phyloP scores from a whole-genome alignment of 768 basidiomycete genomes.

The Clathrus columnatus region DNA sequence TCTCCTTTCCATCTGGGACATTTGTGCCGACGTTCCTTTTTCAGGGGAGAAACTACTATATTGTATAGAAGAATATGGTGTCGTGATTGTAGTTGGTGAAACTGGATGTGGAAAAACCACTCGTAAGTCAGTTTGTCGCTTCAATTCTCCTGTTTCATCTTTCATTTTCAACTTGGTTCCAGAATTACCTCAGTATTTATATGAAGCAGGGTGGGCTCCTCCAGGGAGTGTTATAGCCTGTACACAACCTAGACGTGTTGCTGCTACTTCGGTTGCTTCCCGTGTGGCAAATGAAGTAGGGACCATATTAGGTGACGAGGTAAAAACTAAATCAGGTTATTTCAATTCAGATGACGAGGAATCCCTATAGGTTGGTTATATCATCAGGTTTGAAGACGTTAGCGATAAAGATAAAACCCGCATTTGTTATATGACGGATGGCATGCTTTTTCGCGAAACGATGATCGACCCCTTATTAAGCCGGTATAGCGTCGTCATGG shows the following conservation, averaged over 20 bases:
- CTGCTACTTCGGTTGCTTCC: constrained; percentile 88
- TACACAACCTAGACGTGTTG: constrained; percentile 88
- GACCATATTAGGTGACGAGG: constrained; percentile 75
- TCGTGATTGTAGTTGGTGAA: constrained; percentile 85
- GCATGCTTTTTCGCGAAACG: constrained; percentile 93
- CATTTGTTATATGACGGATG: constrained; percentile 95
- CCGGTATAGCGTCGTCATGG: constrained; percentile 94
- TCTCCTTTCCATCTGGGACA: constrained; percentile 5
- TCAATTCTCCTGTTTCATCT: constrained; percentile 1
- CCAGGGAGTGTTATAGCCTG: constrained; percentile 82
- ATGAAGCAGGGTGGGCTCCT: constrained; percentile 87
- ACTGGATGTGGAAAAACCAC: constrained; percentile 98
- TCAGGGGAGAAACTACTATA: constrained; percentile 74
- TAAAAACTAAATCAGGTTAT: background rate
- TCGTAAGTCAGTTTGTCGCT: constrained; percentile 43
- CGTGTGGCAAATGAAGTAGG: constrained; percentile 93
- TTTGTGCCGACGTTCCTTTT: background rate
- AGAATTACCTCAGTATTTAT: constrained; percentile 94
- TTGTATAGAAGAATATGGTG: constrained; percentile 74
- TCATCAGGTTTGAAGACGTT: constrained; percentile 93
- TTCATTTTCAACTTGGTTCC: constrained; percentile 14
- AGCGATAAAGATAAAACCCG: constrained; percentile 76
- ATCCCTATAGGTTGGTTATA: constrained; percentile 77
- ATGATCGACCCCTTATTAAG: constrained; percentile 87
- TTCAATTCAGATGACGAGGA: background rate